Evolutionary conservation across 306 rosid species (phyloP), one percentile per base, ranked within the genome.

Genomic region (Fragaria iinumae): DNA sequence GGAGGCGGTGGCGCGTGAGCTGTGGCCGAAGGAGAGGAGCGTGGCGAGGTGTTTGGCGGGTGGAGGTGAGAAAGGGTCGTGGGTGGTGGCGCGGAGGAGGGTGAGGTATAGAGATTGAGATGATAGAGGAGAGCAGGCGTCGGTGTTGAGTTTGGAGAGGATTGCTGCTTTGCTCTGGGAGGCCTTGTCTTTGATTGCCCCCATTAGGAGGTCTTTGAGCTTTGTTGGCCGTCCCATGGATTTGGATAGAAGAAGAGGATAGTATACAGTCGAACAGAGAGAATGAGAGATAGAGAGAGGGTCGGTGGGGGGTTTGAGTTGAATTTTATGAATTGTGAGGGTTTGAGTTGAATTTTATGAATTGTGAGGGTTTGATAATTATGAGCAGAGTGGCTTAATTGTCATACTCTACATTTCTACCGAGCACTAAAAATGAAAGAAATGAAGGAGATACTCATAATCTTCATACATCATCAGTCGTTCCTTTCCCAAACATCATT

Each of bases 1-100:
- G 14, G 97, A 77, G 10, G 96, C 95, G 79, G 93, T 82, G 84
- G 97, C 90, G 72, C 98, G 97, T 43, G 98, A 89, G 34, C 89
- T 78, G 57, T 87, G 82, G 0, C 93, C 91, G 17, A 82, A 80
- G 60, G 98, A 86, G 65, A 94, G 90, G 29, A 94, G 85, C 12
- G 86, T 59, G 80, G 85, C 66, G 53, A 94, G 77, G 29, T 92
- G 88, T 39, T 83, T 91, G 20, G 36, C 53, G 0, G 81, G 44
- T 2, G 98, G 95, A 14, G 95, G 91, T 1, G 88, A 21, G 86
- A 74, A 80, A 50, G 89, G 81, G 76, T 90, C 86, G 68, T 94
- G 98, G 23, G 86, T 87, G 59, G 98, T 94, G 85, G 93, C 90
- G 75, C 97, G 94, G 65, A 94, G 87, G 73, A 88, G 89, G 49